These are phyloP conservation scores for Furcasterigmium furcatum DNA, from an alignment of 2,329 filamentous ascomycete species.

Conservation along the genomic window DNA sequence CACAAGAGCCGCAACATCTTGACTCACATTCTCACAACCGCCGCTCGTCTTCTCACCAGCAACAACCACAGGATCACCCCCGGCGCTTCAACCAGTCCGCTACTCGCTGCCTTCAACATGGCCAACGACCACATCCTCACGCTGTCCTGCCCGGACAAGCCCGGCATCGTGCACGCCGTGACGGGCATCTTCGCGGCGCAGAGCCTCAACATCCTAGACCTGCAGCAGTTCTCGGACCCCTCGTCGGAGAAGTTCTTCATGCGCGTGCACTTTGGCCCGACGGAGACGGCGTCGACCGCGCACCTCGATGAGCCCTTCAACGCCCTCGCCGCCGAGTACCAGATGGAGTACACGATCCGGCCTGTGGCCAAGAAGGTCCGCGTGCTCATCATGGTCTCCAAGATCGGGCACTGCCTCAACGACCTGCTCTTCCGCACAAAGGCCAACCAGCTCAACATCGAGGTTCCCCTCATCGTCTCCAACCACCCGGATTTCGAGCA, in stretches of 20 bases:
- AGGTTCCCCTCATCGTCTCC: constrained; percentile 75
- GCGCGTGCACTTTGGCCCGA: constrained; percentile 77
- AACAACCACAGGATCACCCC: no score
- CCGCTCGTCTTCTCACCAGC: no score
- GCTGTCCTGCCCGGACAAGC: constrained; percentile 79
- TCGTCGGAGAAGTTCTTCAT: constrained; percentile 79
- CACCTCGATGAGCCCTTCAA: constrained; percentile 55
- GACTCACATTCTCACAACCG: background rate
- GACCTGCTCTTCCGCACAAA: constrained; percentile 78
- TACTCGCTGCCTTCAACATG: constrained; percentile 24
- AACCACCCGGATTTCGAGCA: constrained; percentile 74
- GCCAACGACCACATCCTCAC: constrained; percentile 68
- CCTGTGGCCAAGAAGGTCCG: constrained; percentile 67
- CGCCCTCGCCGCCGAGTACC: constrained; percentile 58
- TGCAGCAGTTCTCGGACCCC: constrained; percentile 80
- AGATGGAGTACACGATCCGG: constrained; percentile 70
- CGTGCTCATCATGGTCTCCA: constrained; percentile 85
- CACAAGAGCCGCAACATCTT: background rate
- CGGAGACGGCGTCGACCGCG: constrained; percentile 42
- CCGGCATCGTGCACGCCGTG: constrained; percentile 81
- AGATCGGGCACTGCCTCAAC: constrained; percentile 83
- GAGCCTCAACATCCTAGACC: constrained; percentile 77
- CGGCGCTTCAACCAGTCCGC: background rate
- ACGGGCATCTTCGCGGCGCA: constrained; percentile 72
- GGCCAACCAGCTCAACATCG: constrained; percentile 70